A percentile compares a stretch with the other conserved stretches of the same genome.
Conservation (phyloP, 331 rosid genomes). For the Erythrophleum ivorense region DNA sequence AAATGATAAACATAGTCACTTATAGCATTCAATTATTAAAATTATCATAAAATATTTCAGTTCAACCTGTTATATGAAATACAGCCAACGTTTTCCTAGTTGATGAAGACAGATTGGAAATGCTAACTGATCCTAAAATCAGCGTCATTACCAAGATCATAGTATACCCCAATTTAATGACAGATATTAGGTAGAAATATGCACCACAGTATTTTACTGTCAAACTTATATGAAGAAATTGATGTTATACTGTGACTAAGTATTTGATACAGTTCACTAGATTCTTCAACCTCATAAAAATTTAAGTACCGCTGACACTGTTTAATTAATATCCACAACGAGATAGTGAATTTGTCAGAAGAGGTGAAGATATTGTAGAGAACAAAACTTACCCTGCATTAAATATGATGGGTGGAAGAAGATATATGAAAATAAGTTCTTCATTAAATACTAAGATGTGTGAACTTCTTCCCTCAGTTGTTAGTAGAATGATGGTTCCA, state of each 20-base stretch:
- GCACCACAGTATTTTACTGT: background rate
- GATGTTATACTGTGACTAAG: background rate
- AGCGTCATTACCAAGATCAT: conserved; percentile 9
- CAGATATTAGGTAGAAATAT: background rate
- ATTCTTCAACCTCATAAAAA: background rate
- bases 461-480: conserved; percentile 58
- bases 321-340: background rate
- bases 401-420: conserved; percentile 79
- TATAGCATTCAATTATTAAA: background rate
- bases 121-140: background rate
- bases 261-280: background rate
- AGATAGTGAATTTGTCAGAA: background rate
- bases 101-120: background rate
- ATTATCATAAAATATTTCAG: background rate
- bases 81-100: background rate
- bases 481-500: conserved; percentile 59
- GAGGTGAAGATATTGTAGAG: background rate
- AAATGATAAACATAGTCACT: conserved; percentile 4
- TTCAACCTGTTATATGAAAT: background rate
- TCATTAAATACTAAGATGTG: conserved; percentile 57
- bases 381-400: conserved; percentile 73
- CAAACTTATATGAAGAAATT: background rate
- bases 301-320: background rate
- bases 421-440: conserved; percentile 68
- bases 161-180: background rate